phyloP scores from a whole-genome alignment of 345 rosid genomes.

The Cochlearia excelsa region DNA sequence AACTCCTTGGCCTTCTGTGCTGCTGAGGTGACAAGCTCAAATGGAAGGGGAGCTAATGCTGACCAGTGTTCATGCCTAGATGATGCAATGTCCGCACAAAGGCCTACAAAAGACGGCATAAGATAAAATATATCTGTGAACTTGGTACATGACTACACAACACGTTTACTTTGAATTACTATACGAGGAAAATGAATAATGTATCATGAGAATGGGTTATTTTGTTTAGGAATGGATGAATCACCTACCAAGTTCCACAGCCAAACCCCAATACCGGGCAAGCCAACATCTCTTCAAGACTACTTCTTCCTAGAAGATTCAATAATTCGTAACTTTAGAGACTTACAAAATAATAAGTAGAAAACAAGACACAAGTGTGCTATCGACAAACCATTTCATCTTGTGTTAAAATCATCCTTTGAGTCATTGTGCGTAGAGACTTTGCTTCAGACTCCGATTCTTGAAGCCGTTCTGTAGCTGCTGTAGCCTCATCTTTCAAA shows the following conservation, averaged over 20 bases:
- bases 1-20: conserved; percentile 96
- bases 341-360: conserved; percentile 19
- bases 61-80: conserved; percentile 96
- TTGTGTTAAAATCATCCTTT: conserved; percentile 85
- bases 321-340: conserved; percentile 23
- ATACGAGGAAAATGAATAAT: background rate
- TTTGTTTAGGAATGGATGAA: conserved; percentile 11
- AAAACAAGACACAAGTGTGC: conserved; percentile 18
- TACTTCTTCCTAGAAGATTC: conserved; percentile 78
- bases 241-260: conserved; percentile 82
- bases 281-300: conserved; percentile 99
- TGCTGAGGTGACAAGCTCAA: conserved; percentile 93
- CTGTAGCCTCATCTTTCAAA: conserved; percentile 65
- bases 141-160: conserved; percentile 2
- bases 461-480: conserved; percentile 59
- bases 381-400: conserved; percentile 78
- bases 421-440: conserved; percentile 84
- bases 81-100: conserved; percentile 79
- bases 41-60: conserved; percentile 94
- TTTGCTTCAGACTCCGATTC: conserved; percentile 92
- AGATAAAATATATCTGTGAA: conserved; percentile 25
- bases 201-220: conserved; percentile 7
- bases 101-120: conserved; percentile 43
- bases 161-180: background rate
- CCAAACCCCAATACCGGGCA: conserved; percentile 98